A percentile compares a stretch with the other conserved stretches of the same genome.
Conservation (phyloP, 768 basidiomycete genomes). For the Termitomyces sp. region DNA sequence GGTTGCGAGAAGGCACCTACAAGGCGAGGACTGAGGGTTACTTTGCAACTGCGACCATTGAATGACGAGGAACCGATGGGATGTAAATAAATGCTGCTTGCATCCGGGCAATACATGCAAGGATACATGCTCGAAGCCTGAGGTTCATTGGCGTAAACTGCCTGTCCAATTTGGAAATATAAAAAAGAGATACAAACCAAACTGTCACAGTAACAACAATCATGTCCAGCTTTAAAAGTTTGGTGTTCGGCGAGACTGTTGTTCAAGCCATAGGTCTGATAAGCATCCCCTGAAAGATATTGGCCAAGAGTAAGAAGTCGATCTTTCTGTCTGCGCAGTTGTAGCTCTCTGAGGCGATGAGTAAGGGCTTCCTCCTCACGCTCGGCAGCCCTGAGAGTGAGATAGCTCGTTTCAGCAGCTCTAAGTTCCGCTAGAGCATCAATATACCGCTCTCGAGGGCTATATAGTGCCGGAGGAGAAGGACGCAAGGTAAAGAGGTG, state of each 20-base stretch:
- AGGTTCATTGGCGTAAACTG: neutral
- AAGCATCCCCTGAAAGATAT: neutral
- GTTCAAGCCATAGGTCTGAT: neutral
- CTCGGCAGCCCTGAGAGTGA: conserved; percentile 24
- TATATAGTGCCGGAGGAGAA: neutral
- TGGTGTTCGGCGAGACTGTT: neutral
- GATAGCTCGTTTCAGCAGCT: conserved; percentile 30
- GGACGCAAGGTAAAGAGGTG: neutral
- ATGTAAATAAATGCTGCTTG: neutral
- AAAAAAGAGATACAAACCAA: neutral
- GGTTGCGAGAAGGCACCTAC: neutral
- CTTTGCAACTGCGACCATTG: neutral
- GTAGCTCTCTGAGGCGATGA: conserved; percentile 16
- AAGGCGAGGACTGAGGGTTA: neutral
- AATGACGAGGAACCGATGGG: neutral
- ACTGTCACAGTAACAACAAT: neutral
- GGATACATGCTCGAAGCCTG: neutral
- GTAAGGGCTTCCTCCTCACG: conserved; percentile 24
- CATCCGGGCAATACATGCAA: neutral
- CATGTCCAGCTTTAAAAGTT: neutral
- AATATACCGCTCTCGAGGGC: conserved; percentile 29
- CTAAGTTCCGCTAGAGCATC: conserved; percentile 29
- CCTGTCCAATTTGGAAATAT: neutral
- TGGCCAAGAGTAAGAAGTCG: neutral
- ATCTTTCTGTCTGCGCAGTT: conserved; percentile 11